These are phyloP conservation scores for Cladosporium cucumerinum DNA, from an alignment of 2,329 filamentous ascomycete species.

Conservation along the genomic window DNA sequence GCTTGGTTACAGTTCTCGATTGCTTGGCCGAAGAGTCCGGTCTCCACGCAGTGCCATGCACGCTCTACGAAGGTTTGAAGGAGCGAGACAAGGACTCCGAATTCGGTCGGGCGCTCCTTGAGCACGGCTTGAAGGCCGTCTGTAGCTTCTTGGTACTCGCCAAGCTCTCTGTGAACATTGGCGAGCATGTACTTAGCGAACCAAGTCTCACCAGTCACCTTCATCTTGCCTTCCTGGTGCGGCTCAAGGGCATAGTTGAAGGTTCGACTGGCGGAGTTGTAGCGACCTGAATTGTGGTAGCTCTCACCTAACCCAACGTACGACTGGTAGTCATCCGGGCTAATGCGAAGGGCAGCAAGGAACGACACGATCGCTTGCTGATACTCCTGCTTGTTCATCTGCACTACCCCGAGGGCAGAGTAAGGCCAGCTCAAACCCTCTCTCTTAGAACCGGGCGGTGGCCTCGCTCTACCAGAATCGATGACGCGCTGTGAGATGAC, in stretches of 20 bases:
- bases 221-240: constrained; percentile 57
- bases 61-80: constrained; percentile 85
- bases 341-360: constrained; percentile 79
- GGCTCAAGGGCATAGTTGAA: constrained; percentile 80
- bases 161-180: constrained; percentile 88
- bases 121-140: constrained; percentile 72
- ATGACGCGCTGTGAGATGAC: constrained; percentile 85
- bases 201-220: constrained; percentile 70
- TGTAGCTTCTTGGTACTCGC: constrained; percentile 83
- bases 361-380: constrained; percentile 86
- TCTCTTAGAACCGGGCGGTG: constrained; percentile 86
- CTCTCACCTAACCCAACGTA: constrained; percentile 97
- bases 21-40: constrained; percentile 82
- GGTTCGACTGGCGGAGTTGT: constrained; percentile 89
- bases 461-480: constrained; percentile 88
- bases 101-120: constrained; percentile 64
- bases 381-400: constrained; percentile 92
- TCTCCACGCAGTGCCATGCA: constrained; percentile 71
- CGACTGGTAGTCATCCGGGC: constrained; percentile 84
- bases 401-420: constrained; percentile 86
- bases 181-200: constrained; percentile 96
- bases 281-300: constrained; percentile 89
- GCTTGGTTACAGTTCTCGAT: constrained; percentile 66
- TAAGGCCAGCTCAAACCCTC: constrained; percentile 95
- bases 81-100: constrained; percentile 81